Evolutionary conservation across 495 filamentous ascomycete genomes (phyloP).

Genomic region (Margaritispora aquatica): DNA sequence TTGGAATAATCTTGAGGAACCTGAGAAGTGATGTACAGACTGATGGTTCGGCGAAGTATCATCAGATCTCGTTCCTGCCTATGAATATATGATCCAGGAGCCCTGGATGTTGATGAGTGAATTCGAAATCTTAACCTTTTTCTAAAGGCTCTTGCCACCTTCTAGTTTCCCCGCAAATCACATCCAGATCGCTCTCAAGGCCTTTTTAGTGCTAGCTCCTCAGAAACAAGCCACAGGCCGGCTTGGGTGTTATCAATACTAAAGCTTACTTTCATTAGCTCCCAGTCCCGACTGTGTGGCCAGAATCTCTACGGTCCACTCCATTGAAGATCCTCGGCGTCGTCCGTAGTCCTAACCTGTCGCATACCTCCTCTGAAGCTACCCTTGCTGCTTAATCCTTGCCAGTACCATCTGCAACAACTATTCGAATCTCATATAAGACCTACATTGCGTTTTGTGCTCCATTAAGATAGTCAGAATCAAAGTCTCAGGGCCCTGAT

Average conservation of each 20-base stretch:
- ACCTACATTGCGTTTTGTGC: not conserved
- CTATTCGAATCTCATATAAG: slow-evolving; percentile 2
- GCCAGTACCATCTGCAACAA: slow-evolving; percentile 1
- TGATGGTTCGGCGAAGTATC: not conserved
- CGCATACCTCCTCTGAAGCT: slow-evolving; percentile 9
- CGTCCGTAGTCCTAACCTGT: slow-evolving; percentile 16
- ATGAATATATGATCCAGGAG: too few relatives aligned
- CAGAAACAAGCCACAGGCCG: not conserved
- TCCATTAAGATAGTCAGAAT: not conserved
- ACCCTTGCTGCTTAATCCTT: slow-evolving; percentile 10
- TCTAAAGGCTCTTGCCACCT: not conserved
- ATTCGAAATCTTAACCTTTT: not conserved
- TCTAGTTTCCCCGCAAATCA: not conserved
- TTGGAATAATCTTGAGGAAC: too few relatives aligned
- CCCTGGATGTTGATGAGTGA: too few relatives aligned
- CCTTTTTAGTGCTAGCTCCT: not conserved
- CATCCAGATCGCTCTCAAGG: not conserved
- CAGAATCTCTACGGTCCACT: slow-evolving; percentile 8
- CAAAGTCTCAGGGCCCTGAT: not conserved
- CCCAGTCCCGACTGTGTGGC: slow-evolving; percentile 3
- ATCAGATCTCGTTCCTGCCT: not conserved
- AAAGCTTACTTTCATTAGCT: slow-evolving; percentile 9
- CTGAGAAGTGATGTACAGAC: not conserved
- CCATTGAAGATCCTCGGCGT: slow-evolving; percentile 14
- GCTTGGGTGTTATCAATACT: slow-evolving; percentile 15